Percentiles rank a stretch among this genome's conserved stretches.
These are phyloP conservation scores for Trametes cinnabarina DNA, from an alignment of 768 basidiomycete genomes.

Conservation along the genomic window DNA sequence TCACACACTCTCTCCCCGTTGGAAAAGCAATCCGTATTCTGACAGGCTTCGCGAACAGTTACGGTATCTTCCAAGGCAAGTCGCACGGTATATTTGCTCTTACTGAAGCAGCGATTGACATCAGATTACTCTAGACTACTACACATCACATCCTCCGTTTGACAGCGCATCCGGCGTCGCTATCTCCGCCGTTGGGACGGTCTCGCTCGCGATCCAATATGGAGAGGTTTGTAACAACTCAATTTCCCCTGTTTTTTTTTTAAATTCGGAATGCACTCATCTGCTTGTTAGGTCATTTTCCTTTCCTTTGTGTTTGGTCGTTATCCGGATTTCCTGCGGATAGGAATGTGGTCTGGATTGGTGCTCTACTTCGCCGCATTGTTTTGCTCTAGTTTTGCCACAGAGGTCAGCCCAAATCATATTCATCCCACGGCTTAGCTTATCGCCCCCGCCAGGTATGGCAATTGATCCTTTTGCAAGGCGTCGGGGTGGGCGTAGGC, in stretches of 20 bases:
- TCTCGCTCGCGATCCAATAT: constrained; percentile 20
- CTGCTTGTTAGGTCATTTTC: not conserved
- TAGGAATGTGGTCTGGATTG: constrained; percentile 16
- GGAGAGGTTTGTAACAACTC: constrained; percentile 14
- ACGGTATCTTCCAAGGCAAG: constrained; percentile 26
- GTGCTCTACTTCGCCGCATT: constrained; percentile 6
- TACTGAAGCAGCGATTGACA: not conserved
- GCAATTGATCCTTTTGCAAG: constrained; percentile 22
- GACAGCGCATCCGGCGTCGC: constrained; percentile 14
- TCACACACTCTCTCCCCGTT: not conserved
- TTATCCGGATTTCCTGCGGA: constrained; percentile 15
- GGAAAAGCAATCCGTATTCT: not conserved
- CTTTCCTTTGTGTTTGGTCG: constrained; percentile 10
- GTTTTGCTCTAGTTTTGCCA: constrained; percentile 21
- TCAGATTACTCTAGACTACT: constrained; percentile 14
- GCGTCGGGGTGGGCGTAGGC: constrained; percentile 15
- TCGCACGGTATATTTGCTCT: not conserved
- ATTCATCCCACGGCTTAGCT: too few species aligned
- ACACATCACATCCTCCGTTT: constrained; percentile 24
- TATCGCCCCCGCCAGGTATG: too few species aligned
- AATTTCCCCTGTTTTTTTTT: not conserved
- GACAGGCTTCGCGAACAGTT: constrained; percentile 9
- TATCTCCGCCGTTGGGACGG: constrained; percentile 22
- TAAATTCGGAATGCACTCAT: not conserved
- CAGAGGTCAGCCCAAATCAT: constrained; percentile 8